Evolutionary conservation across 805 yeast genomes (phyloP).

Genomic region (Saccharomyces paradoxus): DNA sequence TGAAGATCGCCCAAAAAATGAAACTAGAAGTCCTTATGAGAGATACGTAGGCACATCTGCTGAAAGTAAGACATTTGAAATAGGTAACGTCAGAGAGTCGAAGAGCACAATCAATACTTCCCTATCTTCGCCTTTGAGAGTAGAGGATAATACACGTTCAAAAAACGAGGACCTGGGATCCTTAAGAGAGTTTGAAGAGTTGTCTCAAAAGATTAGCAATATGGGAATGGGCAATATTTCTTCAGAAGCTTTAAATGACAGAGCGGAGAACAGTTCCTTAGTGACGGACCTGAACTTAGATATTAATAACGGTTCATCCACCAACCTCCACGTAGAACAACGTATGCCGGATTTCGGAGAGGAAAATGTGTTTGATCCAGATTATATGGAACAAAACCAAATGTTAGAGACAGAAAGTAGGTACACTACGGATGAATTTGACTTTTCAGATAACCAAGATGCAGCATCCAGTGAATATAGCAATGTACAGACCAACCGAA

Average conservation of each 20-base stretch:
- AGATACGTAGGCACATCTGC: conserved; percentile 19
- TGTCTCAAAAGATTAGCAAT: conserved; percentile 16
- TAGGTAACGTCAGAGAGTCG: conserved; percentile 20
- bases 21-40: conserved; percentile 20
- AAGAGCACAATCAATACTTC: conserved; percentile 8
- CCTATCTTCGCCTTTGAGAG: neutral
- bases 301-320: neutral
- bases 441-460: neutral
- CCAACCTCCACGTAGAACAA: conserved; percentile 47
- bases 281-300: conserved; percentile 2
- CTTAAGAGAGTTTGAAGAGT: conserved; percentile 11
- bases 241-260: neutral
- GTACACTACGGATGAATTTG: conserved; percentile 12
- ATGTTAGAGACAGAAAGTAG: conserved; percentile 26
- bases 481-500: neutral
- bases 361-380: conserved; percentile 27
- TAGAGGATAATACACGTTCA: neutral
- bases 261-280: neutral
- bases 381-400: conserved; percentile 25
- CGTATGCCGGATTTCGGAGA: conserved; percentile 45
- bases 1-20: conserved; percentile 3
- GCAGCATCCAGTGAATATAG: conserved; percentile 2
- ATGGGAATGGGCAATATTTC: conserved; percentile 8
- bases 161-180: conserved; percentile 6
- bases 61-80: conserved; percentile 17